A percentile compares a stretch with the other conserved stretches of the same genome.
Conservation (phyloP, 441 rosid species). For the Euphorbia celastroides region DNA sequence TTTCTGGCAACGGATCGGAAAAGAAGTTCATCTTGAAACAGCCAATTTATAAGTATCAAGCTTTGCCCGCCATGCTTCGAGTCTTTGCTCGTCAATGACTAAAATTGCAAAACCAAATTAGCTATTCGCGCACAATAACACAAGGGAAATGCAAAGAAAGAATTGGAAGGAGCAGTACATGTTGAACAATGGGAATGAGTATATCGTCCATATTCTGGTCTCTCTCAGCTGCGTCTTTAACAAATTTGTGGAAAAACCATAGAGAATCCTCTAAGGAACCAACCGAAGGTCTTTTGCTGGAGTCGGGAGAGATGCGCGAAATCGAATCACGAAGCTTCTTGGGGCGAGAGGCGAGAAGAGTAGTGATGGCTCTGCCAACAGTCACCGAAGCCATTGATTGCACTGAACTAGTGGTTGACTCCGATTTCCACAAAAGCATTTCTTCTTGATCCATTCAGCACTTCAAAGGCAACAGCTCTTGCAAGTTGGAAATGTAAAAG, state of each 20-base stretch:
- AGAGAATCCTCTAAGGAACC: constrained; percentile 73
- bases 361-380: constrained; percentile 53
- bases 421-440: constrained; percentile 41
- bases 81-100: constrained; percentile 65
- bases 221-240: constrained; percentile 49
- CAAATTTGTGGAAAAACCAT: constrained; percentile 54
- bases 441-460: constrained; percentile 24
- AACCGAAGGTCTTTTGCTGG: constrained; percentile 30
- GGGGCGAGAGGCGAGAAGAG: constrained; percentile 67
- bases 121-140: background rate
- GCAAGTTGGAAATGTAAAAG: background rate
- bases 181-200: constrained; percentile 70
- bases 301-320: constrained; percentile 40
- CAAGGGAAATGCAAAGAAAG: background rate
- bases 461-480: background rate
- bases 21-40: constrained; percentile 63
- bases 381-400: constrained; percentile 60
- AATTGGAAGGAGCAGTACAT: constrained; percentile 30
- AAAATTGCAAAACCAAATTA: constrained; percentile 1
- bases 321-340: constrained; percentile 59
- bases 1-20: constrained; percentile 42
- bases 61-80: constrained; percentile 44
- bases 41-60: constrained; percentile 58
- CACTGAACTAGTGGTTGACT: constrained; percentile 24
- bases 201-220: constrained; percentile 46